These are phyloP conservation scores for Bretschneidera sinensis DNA, from an alignment of 345 rosid genomes.

Conservation along the genomic window DNA sequence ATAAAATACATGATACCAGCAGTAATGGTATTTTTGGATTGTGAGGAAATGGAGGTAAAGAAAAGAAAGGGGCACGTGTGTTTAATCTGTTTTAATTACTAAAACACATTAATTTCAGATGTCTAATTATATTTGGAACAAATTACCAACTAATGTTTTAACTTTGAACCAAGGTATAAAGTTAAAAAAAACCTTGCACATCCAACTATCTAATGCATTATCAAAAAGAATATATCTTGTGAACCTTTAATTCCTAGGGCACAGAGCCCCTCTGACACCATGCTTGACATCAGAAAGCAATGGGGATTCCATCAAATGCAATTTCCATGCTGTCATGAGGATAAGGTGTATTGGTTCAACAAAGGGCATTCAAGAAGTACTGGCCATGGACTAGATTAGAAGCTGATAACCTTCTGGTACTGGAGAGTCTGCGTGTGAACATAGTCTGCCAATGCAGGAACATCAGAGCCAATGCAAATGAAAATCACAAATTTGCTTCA, in stretches of 20 bases:
- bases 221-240: no score
- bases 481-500: constrained; percentile 85
- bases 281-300: background rate
- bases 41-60: no score
- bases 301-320: background rate
- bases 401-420: constrained; percentile 87
- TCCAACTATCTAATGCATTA: no score
- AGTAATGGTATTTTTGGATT: no score
- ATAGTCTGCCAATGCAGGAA: constrained; percentile 72
- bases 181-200: background rate
- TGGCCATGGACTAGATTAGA: constrained; percentile 80
- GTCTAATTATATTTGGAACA: no score
- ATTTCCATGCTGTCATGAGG: background rate
- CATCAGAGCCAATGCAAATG: constrained; percentile 67
- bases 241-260: background rate
- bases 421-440: constrained; percentile 47
- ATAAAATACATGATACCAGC: no score
- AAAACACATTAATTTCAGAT: no score
- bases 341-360: no score
- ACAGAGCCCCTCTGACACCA: background rate
- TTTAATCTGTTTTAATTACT: no score
- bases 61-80: no score
- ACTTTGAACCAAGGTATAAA: background rate
- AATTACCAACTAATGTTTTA: background rate
- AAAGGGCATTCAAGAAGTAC: constrained; percentile 44